These are phyloP conservation scores for Ustilago shanxiensis DNA, from an alignment of 1,284 basidiomycete genomes.

Conservation along the genomic window DNA sequence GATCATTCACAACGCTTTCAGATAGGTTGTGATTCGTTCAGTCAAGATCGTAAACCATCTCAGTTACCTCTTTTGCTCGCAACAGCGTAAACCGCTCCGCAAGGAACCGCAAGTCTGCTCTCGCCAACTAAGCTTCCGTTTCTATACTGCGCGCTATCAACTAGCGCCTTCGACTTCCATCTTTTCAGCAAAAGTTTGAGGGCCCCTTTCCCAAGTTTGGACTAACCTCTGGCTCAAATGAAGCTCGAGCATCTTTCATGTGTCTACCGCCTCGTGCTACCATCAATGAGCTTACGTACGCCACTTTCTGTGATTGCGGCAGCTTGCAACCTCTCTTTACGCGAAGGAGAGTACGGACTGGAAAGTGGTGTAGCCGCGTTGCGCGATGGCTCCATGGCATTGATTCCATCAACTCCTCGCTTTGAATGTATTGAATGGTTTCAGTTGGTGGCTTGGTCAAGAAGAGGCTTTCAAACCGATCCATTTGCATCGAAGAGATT, in stretches of 20 bases:
- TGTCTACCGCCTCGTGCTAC: not conserved
- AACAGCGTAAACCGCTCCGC: not conserved
- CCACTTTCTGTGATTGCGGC: not conserved
- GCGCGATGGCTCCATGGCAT: not conserved
- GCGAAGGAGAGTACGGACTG: not conserved
- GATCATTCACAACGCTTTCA: conserved; percentile 1
- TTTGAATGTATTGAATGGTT: not conserved
- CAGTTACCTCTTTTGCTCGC: not conserved
- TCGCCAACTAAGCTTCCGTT: not conserved
- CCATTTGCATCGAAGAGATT: too few species aligned
- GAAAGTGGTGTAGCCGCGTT: not conserved
- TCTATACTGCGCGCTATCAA: not conserved
- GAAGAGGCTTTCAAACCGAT: not conserved
- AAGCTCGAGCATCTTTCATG: not conserved
- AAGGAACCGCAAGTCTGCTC: not conserved
- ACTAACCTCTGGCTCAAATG: too few species aligned
- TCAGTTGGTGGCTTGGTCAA: conserved; percentile 1
- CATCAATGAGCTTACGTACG: not conserved
- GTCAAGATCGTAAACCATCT: not conserved
- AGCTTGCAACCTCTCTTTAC: conserved; percentile 3
- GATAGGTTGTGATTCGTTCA: not conserved
- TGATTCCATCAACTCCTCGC: not conserved
- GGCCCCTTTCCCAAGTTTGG: too few species aligned
- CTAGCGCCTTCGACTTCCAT: not conserved
- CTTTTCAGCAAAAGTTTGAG: not conserved